These are phyloP conservation scores for Furcasterigmium furcatum DNA, from an alignment of 2,329 filamentous ascomycete genomes.

Conservation along the genomic window DNA sequence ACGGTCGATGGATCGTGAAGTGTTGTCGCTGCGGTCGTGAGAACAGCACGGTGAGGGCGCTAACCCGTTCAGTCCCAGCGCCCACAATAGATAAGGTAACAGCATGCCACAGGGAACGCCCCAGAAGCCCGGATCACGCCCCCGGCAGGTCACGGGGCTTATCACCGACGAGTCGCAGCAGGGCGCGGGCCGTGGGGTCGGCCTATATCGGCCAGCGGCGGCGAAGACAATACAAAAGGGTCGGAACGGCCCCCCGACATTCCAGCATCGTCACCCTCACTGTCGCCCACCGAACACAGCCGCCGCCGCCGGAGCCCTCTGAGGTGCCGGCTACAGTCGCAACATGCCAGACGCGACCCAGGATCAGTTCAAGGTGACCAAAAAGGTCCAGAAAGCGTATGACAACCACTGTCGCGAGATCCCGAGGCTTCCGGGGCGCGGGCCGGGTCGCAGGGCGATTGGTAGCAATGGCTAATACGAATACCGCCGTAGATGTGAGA, in stretches of 20 bases:
- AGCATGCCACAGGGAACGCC: no score
- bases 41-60: no score
- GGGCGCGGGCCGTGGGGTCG: no score
- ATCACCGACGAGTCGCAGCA: no score
- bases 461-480: constrained; percentile 4
- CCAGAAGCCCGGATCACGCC: not conserved
- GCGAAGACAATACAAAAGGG: not conserved
- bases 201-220: not conserved
- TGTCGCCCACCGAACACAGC: no score
- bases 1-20: no score
- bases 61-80: no score
- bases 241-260: not conserved
- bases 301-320: no score
- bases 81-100: no score
- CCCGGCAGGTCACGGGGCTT: not conserved
- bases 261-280: not conserved
- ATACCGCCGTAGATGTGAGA: constrained; percentile 20
- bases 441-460: no score
- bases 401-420: not conserved
- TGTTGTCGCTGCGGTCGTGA: no score
- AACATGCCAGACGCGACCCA: constrained; percentile 11
- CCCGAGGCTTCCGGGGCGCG: not conserved
- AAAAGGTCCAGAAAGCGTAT: constrained; percentile 14
- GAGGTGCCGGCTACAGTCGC: no score
- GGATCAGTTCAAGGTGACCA: constrained; percentile 13